Evolutionary conservation across 2,329 filamentous ascomycete species (phyloP), one percentile per base, ranked within the genome.

Genomic region (Exophiala mesophila): DNA sequence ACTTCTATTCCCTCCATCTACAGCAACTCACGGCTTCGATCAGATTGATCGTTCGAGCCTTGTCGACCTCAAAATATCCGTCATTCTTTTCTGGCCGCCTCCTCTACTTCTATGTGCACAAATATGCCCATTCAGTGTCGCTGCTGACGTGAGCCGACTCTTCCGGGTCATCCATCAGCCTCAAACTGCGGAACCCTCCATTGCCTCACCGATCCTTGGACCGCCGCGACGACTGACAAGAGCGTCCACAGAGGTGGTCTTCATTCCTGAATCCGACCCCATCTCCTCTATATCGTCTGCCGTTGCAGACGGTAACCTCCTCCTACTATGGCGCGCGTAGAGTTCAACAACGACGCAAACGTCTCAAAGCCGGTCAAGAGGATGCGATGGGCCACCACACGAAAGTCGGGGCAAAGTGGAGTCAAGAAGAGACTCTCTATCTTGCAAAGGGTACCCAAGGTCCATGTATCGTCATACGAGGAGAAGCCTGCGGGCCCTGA

Each of bases 331-430:
- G 45, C 48, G 36, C 45, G 46, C 20, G 45, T 55, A 39, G 48
- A 52, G 21, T 55, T 55, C 36, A 41, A 23, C 12, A 34, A 39
- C 15, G 44, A 46, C 15, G 74, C 66, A 54, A 71, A 78, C 55
- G 67, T 74, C 46, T 76, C 76, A 31, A 76, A 74, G 50, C 74
- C 77, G 6, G 83, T 82, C 16, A 88, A 90, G 62, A 77, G 89
- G 60, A 82, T 92, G 64, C 77, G 92, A 80, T 97, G 92, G 92
- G 90, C 92, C 13, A 97, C 92, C n/a, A 86, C 89, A 59, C 86
- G 88, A 63, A 78, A 85, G 64, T 81, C 82, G 10, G 80, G 85
- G 57, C 77, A 81, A 60, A 85, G 82, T 61, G 87, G 84, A 52
- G 73, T 76, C 55, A 75, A 78, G 62, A 97, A 96, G 73, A 82